A percentile compares a stretch with the other conserved stretches of the same genome.
Conservation (phyloP, 2,329 filamentous ascomycete genomes). For the Apiospora sp. region DNA sequence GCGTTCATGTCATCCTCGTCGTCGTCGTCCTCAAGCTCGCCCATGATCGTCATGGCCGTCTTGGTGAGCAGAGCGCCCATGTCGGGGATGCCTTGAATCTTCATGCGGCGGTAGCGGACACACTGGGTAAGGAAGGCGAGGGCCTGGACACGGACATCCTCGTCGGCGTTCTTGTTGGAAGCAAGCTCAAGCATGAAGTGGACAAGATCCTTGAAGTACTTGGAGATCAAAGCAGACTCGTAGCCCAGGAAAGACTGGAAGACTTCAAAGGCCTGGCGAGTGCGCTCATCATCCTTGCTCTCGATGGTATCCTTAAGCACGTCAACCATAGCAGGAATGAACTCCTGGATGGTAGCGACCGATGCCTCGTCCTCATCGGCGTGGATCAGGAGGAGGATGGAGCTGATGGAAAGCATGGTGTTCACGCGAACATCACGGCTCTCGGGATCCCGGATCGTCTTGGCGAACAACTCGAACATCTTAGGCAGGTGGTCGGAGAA, state of each 20-base stretch:
- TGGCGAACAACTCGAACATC: conserved; percentile 83
- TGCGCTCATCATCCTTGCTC: conserved; percentile 82
- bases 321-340: conserved; percentile 87
- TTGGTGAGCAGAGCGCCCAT: conserved; percentile 87
- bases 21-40: conserved; percentile 82
- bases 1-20: conserved; percentile 86
- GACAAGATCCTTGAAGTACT: conserved; percentile 88
- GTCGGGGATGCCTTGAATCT: conserved; percentile 86
- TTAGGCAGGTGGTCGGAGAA: conserved; percentile 83
- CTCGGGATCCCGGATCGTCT: conserved; percentile 88
- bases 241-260: conserved; percentile 95
- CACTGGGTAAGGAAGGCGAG: conserved; percentile 93
- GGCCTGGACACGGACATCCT: conserved; percentile 88
- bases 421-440: conserved; percentile 94
- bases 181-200: conserved; percentile 93
- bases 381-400: conserved; percentile 86
- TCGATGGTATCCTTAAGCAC: conserved; percentile 87
- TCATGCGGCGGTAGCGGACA: conserved; percentile 91
- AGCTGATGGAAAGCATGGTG: conserved; percentile 88
- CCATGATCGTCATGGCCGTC: conserved; percentile 87
- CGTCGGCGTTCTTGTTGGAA: conserved; percentile 77
- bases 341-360: conserved; percentile 77
- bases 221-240: conserved; percentile 82
- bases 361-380: conserved; percentile 82
- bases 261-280: conserved; percentile 91